These are phyloP conservation scores for Phytophthora capsici DNA, from an alignment of 352 stramenopile species.

Conservation along the genomic window DNA sequence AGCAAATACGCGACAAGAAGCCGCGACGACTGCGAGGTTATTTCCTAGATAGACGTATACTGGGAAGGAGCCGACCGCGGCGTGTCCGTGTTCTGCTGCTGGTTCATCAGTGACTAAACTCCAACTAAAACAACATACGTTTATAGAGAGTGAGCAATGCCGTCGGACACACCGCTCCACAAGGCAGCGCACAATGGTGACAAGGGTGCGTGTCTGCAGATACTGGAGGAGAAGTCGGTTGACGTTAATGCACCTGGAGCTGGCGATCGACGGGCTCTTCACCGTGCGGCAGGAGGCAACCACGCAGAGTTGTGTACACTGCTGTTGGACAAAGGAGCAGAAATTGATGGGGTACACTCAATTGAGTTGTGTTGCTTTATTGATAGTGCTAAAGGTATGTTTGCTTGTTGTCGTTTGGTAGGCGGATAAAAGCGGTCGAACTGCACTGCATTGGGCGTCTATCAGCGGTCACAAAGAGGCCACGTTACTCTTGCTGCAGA, in stretches of 20 bases:
- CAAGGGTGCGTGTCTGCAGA: constrained; percentile 86
- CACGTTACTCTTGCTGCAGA: constrained; percentile 84
- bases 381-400: constrained; percentile 15
- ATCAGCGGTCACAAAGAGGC: constrained; percentile 94
- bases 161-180: constrained; percentile 89
- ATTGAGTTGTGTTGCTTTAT: not conserved
- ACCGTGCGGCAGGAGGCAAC: constrained; percentile 89
- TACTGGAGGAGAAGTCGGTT: constrained; percentile 88
- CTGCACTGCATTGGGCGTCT: constrained; percentile 91
- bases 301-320: constrained; percentile 90
- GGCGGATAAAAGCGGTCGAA: constrained; percentile 93
- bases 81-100: constrained; percentile 1
- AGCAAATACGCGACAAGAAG: constrained; percentile 25
- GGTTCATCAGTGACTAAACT: constrained; percentile 8
- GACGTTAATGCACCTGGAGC: constrained; percentile 89
- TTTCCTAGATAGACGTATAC: constrained; percentile 13
- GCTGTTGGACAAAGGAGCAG: constrained; percentile 85
- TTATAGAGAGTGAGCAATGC: constrained; percentile 53
- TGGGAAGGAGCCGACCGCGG: not conserved
- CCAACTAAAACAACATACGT: constrained; percentile 2
- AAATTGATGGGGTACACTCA: constrained; percentile 81
- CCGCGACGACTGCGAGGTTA: constrained; percentile 9
- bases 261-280: constrained; percentile 86
- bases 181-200: constrained; percentile 92
- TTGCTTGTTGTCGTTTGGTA: constrained; percentile 32